Evolutionary conservation across 129 eudicot genomes (phyloP).

Genomic region (Glebionis coronaria): DNA sequence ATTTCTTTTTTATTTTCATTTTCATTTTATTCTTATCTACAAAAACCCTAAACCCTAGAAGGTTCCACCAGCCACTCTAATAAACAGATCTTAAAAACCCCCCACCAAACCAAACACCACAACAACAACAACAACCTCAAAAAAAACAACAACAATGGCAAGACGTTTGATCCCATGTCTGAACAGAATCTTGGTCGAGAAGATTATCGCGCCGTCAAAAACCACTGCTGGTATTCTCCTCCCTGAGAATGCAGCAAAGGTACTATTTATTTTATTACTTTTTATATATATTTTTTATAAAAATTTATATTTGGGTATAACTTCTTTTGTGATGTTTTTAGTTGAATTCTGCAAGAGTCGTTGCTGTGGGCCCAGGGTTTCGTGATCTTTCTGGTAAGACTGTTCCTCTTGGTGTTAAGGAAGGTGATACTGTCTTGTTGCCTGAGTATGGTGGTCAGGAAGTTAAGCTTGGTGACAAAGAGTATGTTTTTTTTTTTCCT

Average conservation of each 20-base stretch:
- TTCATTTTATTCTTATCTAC: no score
- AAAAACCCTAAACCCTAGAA: no score
- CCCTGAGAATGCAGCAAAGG: slow-evolving; percentile 80
- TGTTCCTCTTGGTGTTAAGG: slow-evolving; percentile 68
- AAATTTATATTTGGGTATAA: neutral
- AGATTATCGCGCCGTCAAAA: slow-evolving; percentile 69
- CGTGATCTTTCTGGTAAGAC: slow-evolving; percentile 48
- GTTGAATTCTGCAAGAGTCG: slow-evolving; percentile 83
- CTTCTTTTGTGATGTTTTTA: slow-evolving; percentile 17
- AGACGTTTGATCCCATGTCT: slow-evolving; percentile 78
- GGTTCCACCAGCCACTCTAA: no score
- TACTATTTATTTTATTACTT: neutral
- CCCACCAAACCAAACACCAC: no score
- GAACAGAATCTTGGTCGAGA: slow-evolving; percentile 88
- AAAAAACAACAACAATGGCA: slow-evolving; percentile 42
- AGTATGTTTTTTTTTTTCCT: slow-evolving; percentile 33
- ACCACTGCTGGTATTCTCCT: slow-evolving; percentile 89
- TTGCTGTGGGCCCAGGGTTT: slow-evolving; percentile 81
- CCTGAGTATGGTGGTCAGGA: slow-evolving; percentile 89
- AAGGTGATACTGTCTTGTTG: slow-evolving; percentile 89
- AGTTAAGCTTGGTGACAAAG: slow-evolving; percentile 84
- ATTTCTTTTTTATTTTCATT: no score
- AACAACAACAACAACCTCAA: no score
- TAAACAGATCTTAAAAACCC: no score
- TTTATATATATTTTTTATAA: neutral